Conservation (phyloP, 2,329 filamentous ascomycete species). For the Sporothrix globosa region DNA sequence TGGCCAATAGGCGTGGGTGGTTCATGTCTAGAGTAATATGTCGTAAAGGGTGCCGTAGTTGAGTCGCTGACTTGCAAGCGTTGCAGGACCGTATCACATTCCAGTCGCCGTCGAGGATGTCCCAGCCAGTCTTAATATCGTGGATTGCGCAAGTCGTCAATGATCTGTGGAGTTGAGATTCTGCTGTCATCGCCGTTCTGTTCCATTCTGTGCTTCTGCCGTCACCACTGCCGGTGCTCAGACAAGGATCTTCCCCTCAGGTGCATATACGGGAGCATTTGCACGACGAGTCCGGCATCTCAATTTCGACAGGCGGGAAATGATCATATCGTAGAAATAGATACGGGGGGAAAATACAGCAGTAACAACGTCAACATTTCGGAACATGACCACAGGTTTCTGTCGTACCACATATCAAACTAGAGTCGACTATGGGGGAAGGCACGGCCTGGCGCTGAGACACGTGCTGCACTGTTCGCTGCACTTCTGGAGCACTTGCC, state of each 20-base stretch:
- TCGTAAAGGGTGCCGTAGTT: neutral
- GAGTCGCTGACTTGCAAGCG: conserved; percentile 5
- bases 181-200: neutral
- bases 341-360: no score
- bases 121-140: neutral
- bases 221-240: conserved; percentile 15
- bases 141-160: neutral
- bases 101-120: neutral
- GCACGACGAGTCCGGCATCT: neutral
- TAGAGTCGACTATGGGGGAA: neutral
- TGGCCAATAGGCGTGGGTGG: neutral
- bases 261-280: neutral
- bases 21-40: neutral
- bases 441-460: conserved; percentile 9
- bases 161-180: neutral
- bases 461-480: neutral
- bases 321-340: no score
- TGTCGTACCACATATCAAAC: no score
- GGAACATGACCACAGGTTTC: no score
- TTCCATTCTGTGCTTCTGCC: neutral
- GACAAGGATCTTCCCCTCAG: conserved; percentile 15
- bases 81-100: conserved; percentile 18
- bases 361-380: no score
- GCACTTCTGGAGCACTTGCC: conserved; percentile 6
- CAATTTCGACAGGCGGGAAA: neutral